These are phyloP conservation scores for Forsythia viridissima DNA, from an alignment of 257 asterid species.

Conservation along the genomic window DNA sequence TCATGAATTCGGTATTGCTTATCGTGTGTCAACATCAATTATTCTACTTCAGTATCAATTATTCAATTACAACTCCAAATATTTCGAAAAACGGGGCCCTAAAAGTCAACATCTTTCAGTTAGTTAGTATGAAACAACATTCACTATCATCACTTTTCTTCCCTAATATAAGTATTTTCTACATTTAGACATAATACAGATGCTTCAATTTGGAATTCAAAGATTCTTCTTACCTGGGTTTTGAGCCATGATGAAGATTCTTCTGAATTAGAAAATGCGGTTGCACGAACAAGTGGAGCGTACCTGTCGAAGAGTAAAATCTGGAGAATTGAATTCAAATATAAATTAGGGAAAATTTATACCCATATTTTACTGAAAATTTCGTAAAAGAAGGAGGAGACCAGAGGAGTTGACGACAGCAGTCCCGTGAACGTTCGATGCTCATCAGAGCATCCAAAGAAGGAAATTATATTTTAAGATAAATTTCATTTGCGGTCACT, in stretches of 20 bases:
- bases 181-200: background rate
- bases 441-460: too few relatives aligned
- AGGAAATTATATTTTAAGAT: too few relatives aligned
- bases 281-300: constrained; percentile 19
- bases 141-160: background rate
- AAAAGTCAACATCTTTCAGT: background rate
- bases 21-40: background rate
- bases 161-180: background rate
- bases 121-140: background rate
- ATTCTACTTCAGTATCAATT: background rate
- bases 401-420: background rate
- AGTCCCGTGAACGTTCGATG: background rate
- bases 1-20: too few relatives aligned
- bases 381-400: background rate
- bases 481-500: too few relatives aligned
- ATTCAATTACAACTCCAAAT: background rate
- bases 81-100: background rate
- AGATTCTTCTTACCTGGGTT: constrained; percentile 32
- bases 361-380: background rate
- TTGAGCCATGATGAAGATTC: constrained; percentile 29
- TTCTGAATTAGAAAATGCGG: constrained; percentile 25
- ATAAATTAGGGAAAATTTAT: background rate
- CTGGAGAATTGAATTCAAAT: background rate
- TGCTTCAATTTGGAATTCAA: background rate
- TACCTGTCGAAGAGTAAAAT: constrained; percentile 6